Evolutionary conservation across 2,329 filamentous ascomycete species (phyloP), one percentile per base, ranked within the genome.

Genomic region (Clarireedia hainanense): DNA sequence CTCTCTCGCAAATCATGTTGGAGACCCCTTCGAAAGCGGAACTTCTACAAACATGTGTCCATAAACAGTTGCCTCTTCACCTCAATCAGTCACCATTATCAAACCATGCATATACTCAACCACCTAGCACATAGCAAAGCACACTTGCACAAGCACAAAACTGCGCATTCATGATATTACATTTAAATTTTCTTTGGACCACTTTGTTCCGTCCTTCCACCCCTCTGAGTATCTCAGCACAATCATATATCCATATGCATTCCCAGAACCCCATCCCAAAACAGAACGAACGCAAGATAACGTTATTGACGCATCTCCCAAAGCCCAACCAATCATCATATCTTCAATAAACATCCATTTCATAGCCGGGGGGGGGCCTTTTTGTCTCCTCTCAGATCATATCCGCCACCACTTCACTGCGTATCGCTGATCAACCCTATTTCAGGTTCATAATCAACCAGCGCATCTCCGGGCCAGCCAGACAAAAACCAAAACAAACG

Each of bases 151-250:
- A 42, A 42, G 15, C 17, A 40, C 9, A 40, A 47, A 39, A 53
- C 43, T 55, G 48, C 43, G 58, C 50, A 49, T 60, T 61, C 60
- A 59, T 63, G 60, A 57, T 61, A 61, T 61, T 63, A 63, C 60
- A 63, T 57, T 60, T 61, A 59, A 51, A 54, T 49, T 26, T 26
- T 37, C 26, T 30, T 5, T 48, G 30, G 10, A 34, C 30, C 42
- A 45, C 30, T 37, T 14, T 20, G 6, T 47, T 30, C 15, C 34
- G 12, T 34, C 24, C 39, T 10, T 15, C 49, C 23, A 24, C 45
- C 49, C 20, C 52, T 24, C 17, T 42, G 26, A 36, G 30, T 26
- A 52, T 24, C 17, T 20, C 39, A 40, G 42, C 37, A 24, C 54
- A 52, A 50, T 45, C 54, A 47, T 56, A 45, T 52, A 56, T 52